Base-by-base conservation (phyloP, 1,139 yeast genomes). In the Diutina siamensis region DNA sequence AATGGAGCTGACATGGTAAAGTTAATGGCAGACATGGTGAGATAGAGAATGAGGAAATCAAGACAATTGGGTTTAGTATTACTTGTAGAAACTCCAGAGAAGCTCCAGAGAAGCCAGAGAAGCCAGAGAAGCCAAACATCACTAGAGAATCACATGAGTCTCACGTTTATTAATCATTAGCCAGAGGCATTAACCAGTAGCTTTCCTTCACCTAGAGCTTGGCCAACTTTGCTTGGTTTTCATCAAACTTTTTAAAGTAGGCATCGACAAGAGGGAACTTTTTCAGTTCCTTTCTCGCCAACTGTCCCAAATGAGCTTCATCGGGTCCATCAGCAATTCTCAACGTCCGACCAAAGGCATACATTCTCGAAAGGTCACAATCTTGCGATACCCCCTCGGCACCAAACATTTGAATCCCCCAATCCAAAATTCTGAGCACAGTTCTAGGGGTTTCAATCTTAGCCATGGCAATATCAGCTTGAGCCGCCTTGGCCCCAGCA, bases 321-420 rank as follows among this genome's bases (percentile, higher is more conserved):
- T 80, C 87, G 2, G 88, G 87, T 8, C 87, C 86, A 57, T 81
- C 88, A 17, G 87, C 86, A 49, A 80, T 76, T 50, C 86, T 66
- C 49, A 80, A 68, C 36, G 83, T 78, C 59, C 87, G 68, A 49
- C 75, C 68, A 50, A 63, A 62, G 28, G 80, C 77, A 60, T 74
- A 81, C 64, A 74, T 62, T 50, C 71, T 61, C 1, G 85, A 79
- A 55, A 81, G 65, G 47, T 76, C 80, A 13, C 80, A 73, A 52
- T 80, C 87, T 58, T 79, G 80, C 31, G 74, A 68, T 15, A 80
- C 72, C 47, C 87, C 87, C 57, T 78, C 83, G 22, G 83, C 86
- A 17, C 88, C 87, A 61, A 65, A 76, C 56, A 78, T 73, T 58
- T 80, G 87, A 49, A 81, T 74, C 34, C 83, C 79, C 76, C 86